Base-by-base conservation (phyloP, 805 yeast species). In the Teunomyces cretensis region DNA sequence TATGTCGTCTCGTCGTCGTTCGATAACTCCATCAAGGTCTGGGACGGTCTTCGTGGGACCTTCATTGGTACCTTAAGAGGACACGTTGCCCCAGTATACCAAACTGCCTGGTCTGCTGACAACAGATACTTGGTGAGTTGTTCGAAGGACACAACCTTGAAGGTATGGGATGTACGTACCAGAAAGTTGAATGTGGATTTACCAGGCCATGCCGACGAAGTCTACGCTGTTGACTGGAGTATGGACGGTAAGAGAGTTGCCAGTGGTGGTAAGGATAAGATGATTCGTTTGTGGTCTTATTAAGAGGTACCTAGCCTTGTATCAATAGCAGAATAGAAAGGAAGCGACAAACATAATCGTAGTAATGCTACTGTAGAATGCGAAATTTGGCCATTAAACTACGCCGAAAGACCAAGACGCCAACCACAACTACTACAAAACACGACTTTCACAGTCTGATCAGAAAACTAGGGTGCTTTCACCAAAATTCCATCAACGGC, bases 141-240 rank as follows among this genome's bases (percentile, higher is more conserved):
- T 65, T 90, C 97, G 11, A 92, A 92, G 62, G 98, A 92, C 65
- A 91, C 98, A 1, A 92, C 98, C 1, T 75, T 92, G 60, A 92
- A 92, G 65, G 96, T 92, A 2, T 92, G 98, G 98, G 97, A 92
- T 60, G 83, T 92, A 16, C 80, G 87, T 57, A 87, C 96, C 2
- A 77, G 85, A 51, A 92, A 92, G 61, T 71, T 94, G 45, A 78
- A 82, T 47, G 88, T 85, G 13, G 99, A 94, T 65, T 76, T 94
- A 47, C 99, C 99, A 0, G 99, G 99, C 1, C 99, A 94, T 61
- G 72, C 83, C 12, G 99, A 94, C 60, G 99, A 94, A 67, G 96
- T 94, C 0, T 94, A 81, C 62, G 95, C 97, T 0, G 97, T 94
- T 3, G 99, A 94, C 58, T 94, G 99, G 99, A 88, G 97, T 71